Conservation (phyloP, 2,329 filamentous ascomycete genomes). For the Trichoderma aggressivum region DNA sequence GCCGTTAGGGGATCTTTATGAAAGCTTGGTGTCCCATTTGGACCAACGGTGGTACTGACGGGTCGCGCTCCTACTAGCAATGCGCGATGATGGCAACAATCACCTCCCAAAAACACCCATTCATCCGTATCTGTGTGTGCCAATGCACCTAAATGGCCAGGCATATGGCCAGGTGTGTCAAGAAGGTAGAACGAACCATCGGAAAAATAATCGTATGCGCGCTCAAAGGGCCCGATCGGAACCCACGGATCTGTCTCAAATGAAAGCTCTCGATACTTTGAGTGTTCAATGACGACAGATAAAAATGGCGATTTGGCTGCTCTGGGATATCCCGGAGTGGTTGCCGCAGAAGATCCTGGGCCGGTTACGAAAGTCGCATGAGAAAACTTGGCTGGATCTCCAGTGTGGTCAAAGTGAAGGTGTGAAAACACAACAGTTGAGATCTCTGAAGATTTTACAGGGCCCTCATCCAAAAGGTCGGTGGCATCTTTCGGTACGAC, state of each 20-base stretch:
- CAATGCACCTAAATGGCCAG: neutral
- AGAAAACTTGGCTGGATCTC: neutral
- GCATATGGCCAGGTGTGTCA: slow-evolving; percentile 2
- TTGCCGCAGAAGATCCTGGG: neutral
- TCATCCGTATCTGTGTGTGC: neutral
- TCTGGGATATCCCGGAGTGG: neutral
- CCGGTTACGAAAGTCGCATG: neutral
- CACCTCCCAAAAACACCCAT: slow-evolving; percentile 7
- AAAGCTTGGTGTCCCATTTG: neutral
- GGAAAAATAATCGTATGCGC: neutral
- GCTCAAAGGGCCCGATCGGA: slow-evolving; percentile 3
- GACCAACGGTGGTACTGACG: neutral
- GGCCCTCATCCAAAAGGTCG: neutral
- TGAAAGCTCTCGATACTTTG: slow-evolving; percentile 1
- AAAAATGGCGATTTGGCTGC: neutral
- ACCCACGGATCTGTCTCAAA: slow-evolving; percentile 1
- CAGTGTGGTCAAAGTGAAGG: slow-evolving; percentile 7
- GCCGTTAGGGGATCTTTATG: slow-evolving; percentile 5
- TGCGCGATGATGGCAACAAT: slow-evolving; percentile 4
- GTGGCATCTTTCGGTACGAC: slow-evolving; percentile 2
- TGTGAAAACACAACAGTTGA: slow-evolving; percentile 6
- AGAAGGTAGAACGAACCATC: slow-evolving; percentile 4
- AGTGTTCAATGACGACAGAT: neutral
- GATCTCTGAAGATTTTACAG: neutral
- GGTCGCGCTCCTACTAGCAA: neutral